Conservation (phyloP, 1,284 basidiomycete genomes). For the Sporisorium iseilematis-ciliati region DNA sequence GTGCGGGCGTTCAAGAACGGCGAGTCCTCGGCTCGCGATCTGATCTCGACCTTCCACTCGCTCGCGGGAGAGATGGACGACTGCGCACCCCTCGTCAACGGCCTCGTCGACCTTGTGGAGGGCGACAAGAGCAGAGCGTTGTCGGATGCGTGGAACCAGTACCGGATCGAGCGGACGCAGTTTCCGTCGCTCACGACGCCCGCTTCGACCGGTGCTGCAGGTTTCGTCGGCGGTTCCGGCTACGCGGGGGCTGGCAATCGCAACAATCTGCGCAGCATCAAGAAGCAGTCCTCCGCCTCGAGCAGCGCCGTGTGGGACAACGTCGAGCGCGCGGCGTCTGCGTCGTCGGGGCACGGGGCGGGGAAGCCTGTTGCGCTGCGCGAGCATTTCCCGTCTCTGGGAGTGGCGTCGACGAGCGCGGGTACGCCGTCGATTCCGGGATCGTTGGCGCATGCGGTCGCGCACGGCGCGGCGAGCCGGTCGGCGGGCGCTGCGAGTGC, state of each 20-base stretch:
- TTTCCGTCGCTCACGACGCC: constrained; percentile 42
- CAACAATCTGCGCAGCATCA: constrained; percentile 84
- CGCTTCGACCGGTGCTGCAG: neutral
- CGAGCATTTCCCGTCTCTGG: constrained; percentile 59
- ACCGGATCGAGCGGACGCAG: constrained; percentile 81
- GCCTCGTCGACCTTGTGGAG: constrained; percentile 72
- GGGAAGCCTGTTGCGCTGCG: constrained; percentile 32
- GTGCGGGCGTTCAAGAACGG: constrained; percentile 82
- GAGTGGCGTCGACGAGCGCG: constrained; percentile 2
- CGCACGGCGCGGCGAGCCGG: constrained; percentile 22
- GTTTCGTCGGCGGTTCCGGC: constrained; percentile 2
- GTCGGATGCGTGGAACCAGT: constrained; percentile 82
- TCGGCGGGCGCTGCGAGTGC: neutral
- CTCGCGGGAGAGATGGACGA: constrained; percentile 76
- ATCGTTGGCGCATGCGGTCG: constrained; percentile 52
- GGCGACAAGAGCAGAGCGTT: constrained; percentile 85
- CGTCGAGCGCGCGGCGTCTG: constrained; percentile 82
- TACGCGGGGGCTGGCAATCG: constrained; percentile 58
- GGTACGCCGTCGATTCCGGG: constrained; percentile 49
- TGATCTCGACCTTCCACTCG: constrained; percentile 88
- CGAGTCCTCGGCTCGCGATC: constrained; percentile 84
- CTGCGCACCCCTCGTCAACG: constrained; percentile 77
- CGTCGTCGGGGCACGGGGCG: constrained; percentile 39
- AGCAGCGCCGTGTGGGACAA: constrained; percentile 83
- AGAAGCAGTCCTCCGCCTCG: constrained; percentile 76